Evolutionary conservation across 208 protist genomes (phyloP), one percentile per base, ranked within the genome.

Genomic region (Leptomonas seymouri): DNA sequence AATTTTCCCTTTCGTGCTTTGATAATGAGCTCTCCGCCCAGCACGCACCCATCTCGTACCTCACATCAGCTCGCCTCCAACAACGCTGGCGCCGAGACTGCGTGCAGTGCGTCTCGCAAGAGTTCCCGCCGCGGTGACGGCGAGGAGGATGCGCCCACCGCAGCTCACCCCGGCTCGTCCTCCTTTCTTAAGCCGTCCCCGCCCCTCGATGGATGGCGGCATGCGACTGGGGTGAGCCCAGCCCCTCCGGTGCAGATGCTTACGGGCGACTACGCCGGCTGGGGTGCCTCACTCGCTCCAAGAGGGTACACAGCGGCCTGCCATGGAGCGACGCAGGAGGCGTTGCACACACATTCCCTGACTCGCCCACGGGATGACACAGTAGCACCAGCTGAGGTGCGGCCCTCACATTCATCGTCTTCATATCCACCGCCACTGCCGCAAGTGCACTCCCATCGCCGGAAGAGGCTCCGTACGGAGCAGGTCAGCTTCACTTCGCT

Each of bases 381-480:
- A 8, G 15, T 21, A 2, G 18, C 48, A 27, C 30, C 48, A 4
- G 30, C 23, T 23, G n/a, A 1, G 5, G 3, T 16, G 56, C 39
- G 14, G 36, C 23, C 16, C 34, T 39, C 34, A 3, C 34, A 39
- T 39, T 39, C 34, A 12, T 39, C 34, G 3, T 39, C 34, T 39
- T 39, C 34, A 39, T 9, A 12, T 39, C 34, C 34, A 28, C 18
- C 48, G 48, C 21, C 48, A 27, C 21, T 21, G 21, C 48, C 34
- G 11, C 49, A 20, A 23, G 49, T 1, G 14, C 31, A 49, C 36
- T 20, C 20, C 18, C 23, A 59, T 18, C 61, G 44, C 18, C 31
- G 46, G 25, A 82, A 77, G 71, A 42, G 67, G 36, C 75, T 71
- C 27, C 80, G 80, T 11, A 56, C 70, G 27, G 80, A 85, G 59